Evolutionary conservation across 2,329 filamentous ascomycete genomes (phyloP), one percentile per base, ranked within the genome.

Genomic region (Chlorencoelia australis): DNA sequence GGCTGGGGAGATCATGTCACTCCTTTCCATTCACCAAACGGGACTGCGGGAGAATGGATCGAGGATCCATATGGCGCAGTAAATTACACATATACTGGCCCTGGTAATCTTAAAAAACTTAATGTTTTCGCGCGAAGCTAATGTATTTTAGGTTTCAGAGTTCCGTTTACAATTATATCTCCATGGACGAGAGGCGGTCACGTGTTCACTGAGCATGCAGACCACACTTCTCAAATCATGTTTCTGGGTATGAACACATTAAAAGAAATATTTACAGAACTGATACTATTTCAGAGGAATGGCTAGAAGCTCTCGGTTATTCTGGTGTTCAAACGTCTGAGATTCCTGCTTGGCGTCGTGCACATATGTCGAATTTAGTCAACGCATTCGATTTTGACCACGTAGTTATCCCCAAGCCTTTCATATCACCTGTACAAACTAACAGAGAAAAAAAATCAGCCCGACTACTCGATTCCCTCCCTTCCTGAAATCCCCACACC

Each of bases 131-230:
- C n/a, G n/a, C n/a, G n/a, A n/a, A n/a, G n/a, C n/a, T n/a, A n/a
- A n/a, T n/a, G n/a, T n/a, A n/a, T n/a, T n/a, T n/a, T 9, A 44
- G 62, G 63, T 18, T 65, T 69, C 48, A 67, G 70, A 6, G 57
- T 73, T 2, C 69, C 69, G 0, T 68, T 73, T 41, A 67, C 68
- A 44, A 70, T 73, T 51, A 60, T 73, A 37, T 73, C 69, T 0
- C 69, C 69, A 0, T 73, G 66, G 62, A 73, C 69, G 0, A 65
- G 69, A 10, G 66, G 66, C 8, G 66, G 64, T 7, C 62, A 67
- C 15, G 67, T 73, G 2, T 71, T 69, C 42, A 69, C 67, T 1
- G 69, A 73, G 47, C 66, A 67, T 28, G 60, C 64, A 4, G 70
- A 73, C 46, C 70, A 73, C 51, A 71, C 62, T 43, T 73, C 69